phyloP scores from a whole-genome alignment of 1,284 basidiomycete species.

The Trametes polyzona region DNA sequence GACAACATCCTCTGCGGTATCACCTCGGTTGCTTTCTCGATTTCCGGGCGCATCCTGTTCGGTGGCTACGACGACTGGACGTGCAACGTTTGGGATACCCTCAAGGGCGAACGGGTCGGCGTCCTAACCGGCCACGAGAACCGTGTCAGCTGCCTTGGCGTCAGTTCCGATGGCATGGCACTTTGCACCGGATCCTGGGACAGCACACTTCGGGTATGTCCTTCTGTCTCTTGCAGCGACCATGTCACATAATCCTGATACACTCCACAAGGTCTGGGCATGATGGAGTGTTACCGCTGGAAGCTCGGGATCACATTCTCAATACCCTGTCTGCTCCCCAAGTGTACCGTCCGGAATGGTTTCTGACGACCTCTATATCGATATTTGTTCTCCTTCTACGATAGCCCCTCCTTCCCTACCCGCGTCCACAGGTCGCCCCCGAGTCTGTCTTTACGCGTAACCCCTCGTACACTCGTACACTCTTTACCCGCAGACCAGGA shows the following conservation, averaged over 20 bases:
- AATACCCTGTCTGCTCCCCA: conserved; percentile 29
- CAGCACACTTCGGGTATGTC: conserved; percentile 87
- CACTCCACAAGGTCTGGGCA: conserved; percentile 46
- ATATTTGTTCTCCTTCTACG: conserved; percentile 41
- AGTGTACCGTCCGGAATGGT: conserved; percentile 23
- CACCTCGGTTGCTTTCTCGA: conserved; percentile 97
- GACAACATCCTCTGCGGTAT: conserved; percentile 99
- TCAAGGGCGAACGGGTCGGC: conserved; percentile 97
- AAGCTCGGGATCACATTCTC: conserved; percentile 18
- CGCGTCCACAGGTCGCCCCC: conserved; percentile 37
- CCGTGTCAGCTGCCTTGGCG: conserved; percentile 94
- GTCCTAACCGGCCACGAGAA: conserved; percentile 98
- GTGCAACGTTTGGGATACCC: conserved; percentile 98
- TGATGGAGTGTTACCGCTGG: conserved; percentile 31
- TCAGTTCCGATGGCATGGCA: conserved; percentile 95
- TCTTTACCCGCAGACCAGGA: conserved; percentile 31
- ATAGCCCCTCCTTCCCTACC: conserved; percentile 33
- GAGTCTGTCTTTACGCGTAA: conserved; percentile 65
- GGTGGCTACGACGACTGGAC: conserved; percentile 99
- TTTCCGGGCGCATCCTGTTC: conserved; percentile 95
- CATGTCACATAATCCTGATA: not conserved
- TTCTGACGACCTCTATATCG: conserved; percentile 23
- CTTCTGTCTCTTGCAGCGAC: not conserved
- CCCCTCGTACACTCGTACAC: conserved; percentile 41
- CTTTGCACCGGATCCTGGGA: conserved; percentile 99